Percentiles rank a stretch among this genome's conserved stretches.
phyloP scores from a whole-genome alignment of 768 basidiomycete species.

The Termitomyces sp. region DNA sequence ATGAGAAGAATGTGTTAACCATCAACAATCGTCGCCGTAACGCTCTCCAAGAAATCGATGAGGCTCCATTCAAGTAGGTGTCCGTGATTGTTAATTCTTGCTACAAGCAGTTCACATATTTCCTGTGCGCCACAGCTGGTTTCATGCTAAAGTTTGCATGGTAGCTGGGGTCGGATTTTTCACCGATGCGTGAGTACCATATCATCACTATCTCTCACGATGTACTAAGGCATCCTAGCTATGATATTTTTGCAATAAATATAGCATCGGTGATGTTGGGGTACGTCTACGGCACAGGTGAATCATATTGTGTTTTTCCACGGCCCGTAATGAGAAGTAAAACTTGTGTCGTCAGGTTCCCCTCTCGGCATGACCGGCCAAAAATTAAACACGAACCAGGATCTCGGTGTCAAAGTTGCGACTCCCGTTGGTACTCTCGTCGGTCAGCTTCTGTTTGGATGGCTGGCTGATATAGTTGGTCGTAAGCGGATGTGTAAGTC shows the following conservation, averaged over 20 bases:
- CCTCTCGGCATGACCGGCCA: conserved; percentile 17
- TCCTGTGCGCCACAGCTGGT: conserved; percentile 47
- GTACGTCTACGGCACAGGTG: conserved; percentile 61
- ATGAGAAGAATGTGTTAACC: conserved; percentile 21
- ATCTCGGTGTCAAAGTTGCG: conserved; percentile 76
- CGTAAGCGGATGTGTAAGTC: conserved; percentile 76
- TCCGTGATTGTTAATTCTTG: neutral
- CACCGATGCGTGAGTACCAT: conserved; percentile 63
- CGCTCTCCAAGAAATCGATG: conserved; percentile 83
- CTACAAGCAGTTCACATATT: neutral
- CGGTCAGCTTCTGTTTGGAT: conserved; percentile 76
- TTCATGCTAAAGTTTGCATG: conserved; percentile 74
- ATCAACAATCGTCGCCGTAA: conserved; percentile 72
- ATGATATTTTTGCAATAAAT: conserved; percentile 89
- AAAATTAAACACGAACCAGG: conserved; percentile 52
- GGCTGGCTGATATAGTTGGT: conserved; percentile 72
- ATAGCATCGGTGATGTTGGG: conserved; percentile 81
- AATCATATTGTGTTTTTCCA: neutral
- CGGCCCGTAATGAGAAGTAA: neutral
- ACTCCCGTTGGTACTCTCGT: conserved; percentile 73
- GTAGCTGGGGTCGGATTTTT: conserved; percentile 86
- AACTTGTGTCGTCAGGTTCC: neutral
- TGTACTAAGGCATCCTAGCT: conserved; percentile 30
- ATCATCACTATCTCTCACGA: neutral
- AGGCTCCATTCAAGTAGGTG: conserved; percentile 71